Evolutionary conservation across 495 filamentous ascomycete genomes (phyloP).

Genomic region (Talaromyces proteolyticus): DNA sequence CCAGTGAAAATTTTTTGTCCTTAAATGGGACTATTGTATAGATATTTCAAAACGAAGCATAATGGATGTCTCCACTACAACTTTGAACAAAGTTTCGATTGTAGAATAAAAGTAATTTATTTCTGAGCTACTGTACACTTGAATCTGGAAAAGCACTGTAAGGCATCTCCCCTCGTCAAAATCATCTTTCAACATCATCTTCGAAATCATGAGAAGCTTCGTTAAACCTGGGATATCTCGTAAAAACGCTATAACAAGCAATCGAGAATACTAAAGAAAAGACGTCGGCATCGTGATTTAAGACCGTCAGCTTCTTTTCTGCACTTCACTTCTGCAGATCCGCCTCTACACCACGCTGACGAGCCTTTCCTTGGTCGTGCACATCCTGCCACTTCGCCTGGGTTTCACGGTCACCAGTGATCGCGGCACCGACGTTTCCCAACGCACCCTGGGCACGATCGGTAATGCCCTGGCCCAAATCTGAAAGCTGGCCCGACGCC

Average conservation of each 20-base stretch:
- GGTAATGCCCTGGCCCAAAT: constrained; percentile 62
- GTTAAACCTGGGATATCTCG: constrained; percentile 4
- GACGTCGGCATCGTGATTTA: neutral
- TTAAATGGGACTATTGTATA: neutral
- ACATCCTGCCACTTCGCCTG: constrained; percentile 56
- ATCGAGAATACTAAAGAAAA: neutral
- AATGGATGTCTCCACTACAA: too few relatives aligned
- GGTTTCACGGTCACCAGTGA: constrained; percentile 63
- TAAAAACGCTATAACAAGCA: constrained; percentile 1
- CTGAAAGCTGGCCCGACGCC: constrained; percentile 76
- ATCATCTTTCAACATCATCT: too few relatives aligned
- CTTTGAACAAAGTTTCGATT: too few relatives aligned
- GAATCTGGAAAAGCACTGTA: too few relatives aligned
- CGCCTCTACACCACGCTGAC: constrained; percentile 75
- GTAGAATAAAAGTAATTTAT: too few relatives aligned
- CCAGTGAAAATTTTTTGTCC: neutral
- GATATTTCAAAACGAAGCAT: too few relatives aligned
- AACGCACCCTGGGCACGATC: constrained; percentile 70
- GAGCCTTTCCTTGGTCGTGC: constrained; percentile 83
- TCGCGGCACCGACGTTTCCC: constrained; percentile 59
- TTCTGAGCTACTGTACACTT: too few relatives aligned
- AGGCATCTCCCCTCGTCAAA: too few relatives aligned
- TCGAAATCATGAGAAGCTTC: too few relatives aligned
- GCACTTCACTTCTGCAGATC: constrained; percentile 81
- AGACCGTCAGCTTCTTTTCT: too few relatives aligned